These are phyloP conservation scores for Bifiguratus adelaidae DNA, from an alignment of 192 early-diverging fungal genomes.

Conservation along the genomic window DNA sequence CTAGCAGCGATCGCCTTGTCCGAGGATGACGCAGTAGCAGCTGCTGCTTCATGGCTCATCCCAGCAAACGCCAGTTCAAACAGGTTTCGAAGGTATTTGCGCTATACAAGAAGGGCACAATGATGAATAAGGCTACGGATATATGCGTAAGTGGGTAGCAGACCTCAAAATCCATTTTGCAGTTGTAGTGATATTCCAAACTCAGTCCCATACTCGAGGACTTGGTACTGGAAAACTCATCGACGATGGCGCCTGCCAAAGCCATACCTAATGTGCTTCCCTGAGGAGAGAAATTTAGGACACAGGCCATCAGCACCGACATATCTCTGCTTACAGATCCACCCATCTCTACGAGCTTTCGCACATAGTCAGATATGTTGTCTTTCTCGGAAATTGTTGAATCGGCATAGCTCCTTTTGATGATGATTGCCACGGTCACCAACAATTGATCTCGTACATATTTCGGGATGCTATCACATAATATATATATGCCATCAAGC, in stretches of 20 bases:
- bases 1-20: slow-evolving; percentile 17
- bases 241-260: slow-evolving; percentile 39
- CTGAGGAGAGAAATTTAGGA: neutral
- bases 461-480: slow-evolving; percentile 20
- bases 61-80: neutral
- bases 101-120: no score
- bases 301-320: slow-evolving; percentile 2
- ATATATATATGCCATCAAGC: neutral
- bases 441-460: slow-evolving; percentile 46
- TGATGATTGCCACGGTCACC: slow-evolving; percentile 46
- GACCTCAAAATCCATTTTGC: slow-evolving; percentile 53
- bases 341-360: slow-evolving; percentile 29
- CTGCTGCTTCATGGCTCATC: neutral
- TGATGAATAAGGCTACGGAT: no score
- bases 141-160: no score
- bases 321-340: neutral
- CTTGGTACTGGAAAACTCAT: slow-evolving; percentile 52
- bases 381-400: slow-evolving; percentile 34
- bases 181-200: slow-evolving; percentile 55
- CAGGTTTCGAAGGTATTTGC: no score
- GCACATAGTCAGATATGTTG: slow-evolving; percentile 40
- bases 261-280: slow-evolving; percentile 34
- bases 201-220: slow-evolving; percentile 48
- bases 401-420: slow-evolving; percentile 54
- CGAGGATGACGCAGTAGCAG: neutral